Conservation (phyloP, 75 land plant species). For the Picea sitchensis region DNA sequence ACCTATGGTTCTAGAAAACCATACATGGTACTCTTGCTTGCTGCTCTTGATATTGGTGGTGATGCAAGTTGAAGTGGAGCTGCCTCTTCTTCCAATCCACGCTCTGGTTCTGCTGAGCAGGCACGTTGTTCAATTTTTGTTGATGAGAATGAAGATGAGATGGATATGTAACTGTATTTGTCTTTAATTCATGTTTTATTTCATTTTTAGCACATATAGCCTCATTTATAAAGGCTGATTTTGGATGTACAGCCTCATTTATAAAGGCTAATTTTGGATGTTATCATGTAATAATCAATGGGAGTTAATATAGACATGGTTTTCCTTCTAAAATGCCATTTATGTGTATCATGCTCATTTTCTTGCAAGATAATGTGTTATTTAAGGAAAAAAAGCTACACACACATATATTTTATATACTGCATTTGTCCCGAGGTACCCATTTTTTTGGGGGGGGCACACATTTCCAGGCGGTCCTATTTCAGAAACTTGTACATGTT, state of each 20-base stretch:
- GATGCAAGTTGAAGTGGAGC: background rate
- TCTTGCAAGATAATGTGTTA: too few relatives aligned
- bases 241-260: background rate
- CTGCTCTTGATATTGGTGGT: background rate
- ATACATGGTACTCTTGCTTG: background rate
- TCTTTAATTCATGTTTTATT: background rate
- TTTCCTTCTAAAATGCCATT: too few relatives aligned
- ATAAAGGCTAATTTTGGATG: too few relatives aligned
- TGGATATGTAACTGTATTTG: background rate
- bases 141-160: background rate
- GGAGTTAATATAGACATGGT: too few relatives aligned
- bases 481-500: too few relatives aligned
- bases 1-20: background rate
- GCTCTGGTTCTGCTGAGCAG: background rate
- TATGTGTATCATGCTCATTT: too few relatives aligned
- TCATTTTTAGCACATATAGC: background rate
- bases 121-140: background rate
- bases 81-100: background rate
- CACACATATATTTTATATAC: too few relatives aligned
- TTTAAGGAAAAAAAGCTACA: too few relatives aligned
- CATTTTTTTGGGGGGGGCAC: too few relatives aligned
- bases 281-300: too few relatives aligned
- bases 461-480: too few relatives aligned
- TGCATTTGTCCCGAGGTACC: too few relatives aligned
- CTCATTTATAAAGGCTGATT: background rate